Conservation (phyloP, 1,284 basidiomycete species). For the Cryptococcus hybrid region DNA sequence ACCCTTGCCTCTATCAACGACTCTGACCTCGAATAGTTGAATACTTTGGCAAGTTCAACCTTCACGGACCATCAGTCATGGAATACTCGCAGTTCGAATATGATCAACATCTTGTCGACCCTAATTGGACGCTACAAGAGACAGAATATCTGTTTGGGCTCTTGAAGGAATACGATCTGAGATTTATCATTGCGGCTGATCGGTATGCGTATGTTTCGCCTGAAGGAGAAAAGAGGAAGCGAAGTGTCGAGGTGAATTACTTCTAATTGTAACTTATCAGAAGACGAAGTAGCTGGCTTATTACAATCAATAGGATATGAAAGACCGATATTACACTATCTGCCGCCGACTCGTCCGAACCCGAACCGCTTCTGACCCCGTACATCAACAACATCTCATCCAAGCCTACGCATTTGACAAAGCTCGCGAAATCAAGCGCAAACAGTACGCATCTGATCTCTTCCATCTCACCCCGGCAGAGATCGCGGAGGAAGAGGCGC, state of each 20-base stretch:
- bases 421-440: constrained; percentile 85
- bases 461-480: constrained; percentile 84
- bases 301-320: constrained; percentile 67
- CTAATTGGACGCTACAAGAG: constrained; percentile 89
- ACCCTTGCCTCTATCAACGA: background rate
- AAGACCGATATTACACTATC: constrained; percentile 90
- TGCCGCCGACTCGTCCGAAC: constrained; percentile 84
- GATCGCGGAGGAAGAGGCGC: constrained; percentile 91
- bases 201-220: constrained; percentile 66
- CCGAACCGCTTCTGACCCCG: constrained; percentile 73
- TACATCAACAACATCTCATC: constrained; percentile 65
- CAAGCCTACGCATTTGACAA: constrained; percentile 78
- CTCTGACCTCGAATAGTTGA: constrained; percentile 41
- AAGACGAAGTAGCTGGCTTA: no score
- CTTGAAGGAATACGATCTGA: constrained; percentile 76
- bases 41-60: constrained; percentile 44
- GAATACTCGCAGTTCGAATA: constrained; percentile 93
- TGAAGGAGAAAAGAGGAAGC: constrained; percentile 41
- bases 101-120: constrained; percentile 69
- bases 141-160: constrained; percentile 89
- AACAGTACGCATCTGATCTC: constrained; percentile 80
- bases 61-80: constrained; percentile 59
- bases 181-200: constrained; percentile 89
- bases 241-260: constrained; percentile 66
- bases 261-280: background rate